These are phyloP conservation scores for Quercus parvula DNA, from an alignment of 306 rosid genomes.

Conservation along the genomic window DNA sequence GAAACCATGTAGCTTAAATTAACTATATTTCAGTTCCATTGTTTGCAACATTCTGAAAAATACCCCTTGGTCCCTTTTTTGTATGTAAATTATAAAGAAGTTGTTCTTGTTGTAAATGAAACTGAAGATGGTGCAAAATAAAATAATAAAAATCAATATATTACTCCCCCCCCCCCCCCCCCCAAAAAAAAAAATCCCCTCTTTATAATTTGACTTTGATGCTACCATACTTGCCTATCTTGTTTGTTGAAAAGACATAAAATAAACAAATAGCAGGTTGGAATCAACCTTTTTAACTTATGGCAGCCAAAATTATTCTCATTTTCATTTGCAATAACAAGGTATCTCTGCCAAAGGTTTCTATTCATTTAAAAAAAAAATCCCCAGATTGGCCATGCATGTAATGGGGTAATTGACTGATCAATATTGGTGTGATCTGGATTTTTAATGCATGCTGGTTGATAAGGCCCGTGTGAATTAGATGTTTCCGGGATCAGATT, in stretches of 20 bases:
- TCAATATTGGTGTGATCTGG: background rate
- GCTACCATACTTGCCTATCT: background rate
- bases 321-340: background rate
- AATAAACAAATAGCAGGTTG: background rate
- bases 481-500: background rate
- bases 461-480: background rate
- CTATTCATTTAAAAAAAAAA: background rate
- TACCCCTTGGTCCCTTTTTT: no score
- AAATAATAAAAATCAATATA: no score
- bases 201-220: background rate
- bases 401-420: no score
- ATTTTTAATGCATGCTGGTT: background rate
- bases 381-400: background rate
- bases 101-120: background rate
- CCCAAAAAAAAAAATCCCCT: background rate
- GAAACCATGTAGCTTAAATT: no score
- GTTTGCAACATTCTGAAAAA: no score
- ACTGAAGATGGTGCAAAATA: background rate
- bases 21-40: no score
- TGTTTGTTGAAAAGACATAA: background rate
- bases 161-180: no score
- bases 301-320: background rate
- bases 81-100: no score
- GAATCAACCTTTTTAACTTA: background rate
- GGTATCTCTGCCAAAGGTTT: background rate